A percentile compares a stretch with the other conserved stretches of the same genome.
phyloP scores from a whole-genome alignment of 257 asterid genomes.

The Plantago ovata region DNA sequence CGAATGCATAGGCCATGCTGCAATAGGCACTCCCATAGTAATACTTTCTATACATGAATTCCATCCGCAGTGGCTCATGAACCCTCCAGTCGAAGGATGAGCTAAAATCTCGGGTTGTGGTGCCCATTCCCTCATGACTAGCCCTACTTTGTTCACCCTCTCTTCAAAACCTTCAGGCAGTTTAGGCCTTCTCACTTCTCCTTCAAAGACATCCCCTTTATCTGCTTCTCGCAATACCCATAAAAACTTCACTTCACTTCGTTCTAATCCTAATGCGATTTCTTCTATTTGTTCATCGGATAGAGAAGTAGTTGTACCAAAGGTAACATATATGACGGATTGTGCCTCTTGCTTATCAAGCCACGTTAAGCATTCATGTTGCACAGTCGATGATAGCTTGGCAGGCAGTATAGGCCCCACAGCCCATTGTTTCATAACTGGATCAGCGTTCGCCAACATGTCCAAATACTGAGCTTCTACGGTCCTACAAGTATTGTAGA shows the following conservation, averaged over 20 bases:
- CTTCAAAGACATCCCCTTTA: conserved; percentile 12
- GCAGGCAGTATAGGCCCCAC: conserved; percentile 36
- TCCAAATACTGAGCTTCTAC: conserved; percentile 39
- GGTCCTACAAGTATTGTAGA: conserved; percentile 40
- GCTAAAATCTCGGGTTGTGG: conserved; percentile 36
- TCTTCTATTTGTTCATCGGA: conserved; percentile 33
- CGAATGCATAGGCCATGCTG: conserved; percentile 45
- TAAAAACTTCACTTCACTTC: conserved; percentile 21
- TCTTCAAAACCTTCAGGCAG: conserved; percentile 33
- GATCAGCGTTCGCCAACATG: conserved; percentile 16
- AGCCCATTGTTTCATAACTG: conserved; percentile 33
- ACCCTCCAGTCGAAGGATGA: conserved; percentile 33
- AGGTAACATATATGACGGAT: conserved; percentile 31
- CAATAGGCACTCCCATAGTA: conserved; percentile 34
- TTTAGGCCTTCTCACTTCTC: conserved; percentile 22
- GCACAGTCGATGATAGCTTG: not conserved
- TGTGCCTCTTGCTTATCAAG: conserved; percentile 23
- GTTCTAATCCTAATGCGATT: conserved; percentile 36
- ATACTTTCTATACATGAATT: conserved; percentile 17
- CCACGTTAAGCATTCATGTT: conserved; percentile 28
- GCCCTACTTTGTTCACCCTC: conserved; percentile 25
- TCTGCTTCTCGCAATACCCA: conserved; percentile 23
- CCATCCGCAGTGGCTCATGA: conserved; percentile 38
- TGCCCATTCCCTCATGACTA: conserved; percentile 43
- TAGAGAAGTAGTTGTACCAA: conserved; percentile 36